Percentiles rank a stretch among this genome's conserved stretches.
Evolutionary conservation across 345 rosid genomes (phyloP).

Genomic region (Pistacia vera): DNA sequence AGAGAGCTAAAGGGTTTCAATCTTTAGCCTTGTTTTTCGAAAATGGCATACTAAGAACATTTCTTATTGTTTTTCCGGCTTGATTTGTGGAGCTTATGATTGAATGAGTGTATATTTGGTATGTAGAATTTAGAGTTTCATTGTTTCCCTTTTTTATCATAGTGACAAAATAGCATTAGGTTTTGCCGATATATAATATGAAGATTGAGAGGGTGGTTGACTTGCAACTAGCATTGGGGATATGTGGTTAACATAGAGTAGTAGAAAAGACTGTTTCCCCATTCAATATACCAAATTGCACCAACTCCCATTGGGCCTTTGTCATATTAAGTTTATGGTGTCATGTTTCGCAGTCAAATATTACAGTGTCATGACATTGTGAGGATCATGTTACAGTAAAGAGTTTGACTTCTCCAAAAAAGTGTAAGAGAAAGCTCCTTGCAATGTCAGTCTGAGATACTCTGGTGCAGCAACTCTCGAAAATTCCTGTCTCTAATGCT

Average conservation of each 20-base stretch:
- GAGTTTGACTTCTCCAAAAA: neutral
- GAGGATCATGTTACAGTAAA: neutral
- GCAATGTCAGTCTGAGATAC: neutral
- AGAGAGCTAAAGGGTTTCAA: neutral
- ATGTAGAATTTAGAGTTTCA: neutral
- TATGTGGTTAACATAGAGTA: neutral
- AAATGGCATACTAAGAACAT: neutral
- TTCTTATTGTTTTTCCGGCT: neutral
- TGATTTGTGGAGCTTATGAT: neutral
- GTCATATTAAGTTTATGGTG: neutral
- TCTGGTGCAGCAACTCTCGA: neutral
- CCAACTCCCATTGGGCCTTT: neutral
- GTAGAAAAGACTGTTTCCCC: neutral
- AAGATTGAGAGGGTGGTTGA: neutral
- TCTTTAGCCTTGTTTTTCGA: neutral
- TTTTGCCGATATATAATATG: neutral
- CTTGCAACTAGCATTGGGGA: neutral
- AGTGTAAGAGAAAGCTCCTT: neutral
- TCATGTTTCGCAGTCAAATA: neutral
- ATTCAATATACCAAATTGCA: neutral
- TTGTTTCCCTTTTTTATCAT: neutral
- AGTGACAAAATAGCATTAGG: neutral
- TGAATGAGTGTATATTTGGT: neutral
- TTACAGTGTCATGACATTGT: neutral
- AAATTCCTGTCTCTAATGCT: neutral